Evolutionary conservation across 805 yeast species (phyloP).

Genomic region (Pichia cabralensis): DNA sequence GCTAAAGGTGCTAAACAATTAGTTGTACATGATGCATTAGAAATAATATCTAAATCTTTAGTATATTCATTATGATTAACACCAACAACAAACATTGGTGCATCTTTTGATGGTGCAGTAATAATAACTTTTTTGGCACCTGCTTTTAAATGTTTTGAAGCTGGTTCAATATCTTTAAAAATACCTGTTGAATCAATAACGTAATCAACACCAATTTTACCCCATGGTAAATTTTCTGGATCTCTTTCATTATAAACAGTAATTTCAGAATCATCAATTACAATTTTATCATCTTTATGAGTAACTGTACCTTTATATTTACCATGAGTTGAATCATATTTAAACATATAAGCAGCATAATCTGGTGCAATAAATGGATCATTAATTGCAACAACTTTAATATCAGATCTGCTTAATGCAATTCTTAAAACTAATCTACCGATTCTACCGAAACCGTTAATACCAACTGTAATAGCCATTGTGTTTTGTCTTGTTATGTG

Average conservation of each 20-base stretch:
- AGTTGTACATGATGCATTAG: constrained; percentile 94
- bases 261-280: constrained; percentile 62
- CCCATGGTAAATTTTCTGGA: constrained; percentile 88
- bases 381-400: constrained; percentile 79
- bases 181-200: constrained; percentile 94
- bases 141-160: constrained; percentile 73
- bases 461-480: constrained; percentile 68
- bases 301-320: constrained; percentile 66
- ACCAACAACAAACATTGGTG: constrained; percentile 93
- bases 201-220: constrained; percentile 67
- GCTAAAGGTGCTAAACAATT: constrained; percentile 94
- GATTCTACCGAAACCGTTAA: constrained; percentile 92
- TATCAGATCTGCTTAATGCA: constrained; percentile 64
- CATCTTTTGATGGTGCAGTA: constrained; percentile 90
- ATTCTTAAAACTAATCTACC: constrained; percentile 85
- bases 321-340: constrained; percentile 92
- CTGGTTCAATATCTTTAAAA: constrained; percentile 75
- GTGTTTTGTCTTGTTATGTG: constrained; percentile 1
- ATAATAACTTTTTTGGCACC: constrained; percentile 94
- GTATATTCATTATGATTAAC: constrained; percentile 78
- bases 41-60: constrained; percentile 63
- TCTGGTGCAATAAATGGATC: constrained; percentile 87
- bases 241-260: constrained; percentile 70
- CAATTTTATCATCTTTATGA: constrained; percentile 43
- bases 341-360: constrained; percentile 92